Base-by-base conservation (phyloP, 164 flowering plant genomes). In the Piper longum region DNA sequence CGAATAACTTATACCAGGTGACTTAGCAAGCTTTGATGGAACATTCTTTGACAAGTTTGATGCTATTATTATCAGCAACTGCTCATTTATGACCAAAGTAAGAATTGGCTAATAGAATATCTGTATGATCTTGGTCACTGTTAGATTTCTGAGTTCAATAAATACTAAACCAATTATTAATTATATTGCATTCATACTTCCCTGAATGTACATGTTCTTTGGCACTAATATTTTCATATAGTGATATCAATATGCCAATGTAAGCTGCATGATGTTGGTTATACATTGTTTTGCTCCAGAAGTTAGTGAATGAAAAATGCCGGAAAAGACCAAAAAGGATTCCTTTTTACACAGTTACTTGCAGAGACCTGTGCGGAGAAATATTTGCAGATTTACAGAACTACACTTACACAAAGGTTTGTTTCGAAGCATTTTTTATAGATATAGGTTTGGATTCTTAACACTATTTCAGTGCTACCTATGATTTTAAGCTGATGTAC, bases 341-440 rank as follows among this genome's bases (percentile, higher is more conserved):
- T 61, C 84, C 95, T 63, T 91, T 95, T 76, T 95, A 84, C 74
- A 59, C 88, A 14, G 95, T 91, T 69, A 95, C 88, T 61, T 93
- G 96, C 70, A 83, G 89, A 71, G 93, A 81, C 59, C 87, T 91
- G 3, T 87, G 89, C 66, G 97, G 99, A 67, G 99, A 93, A 72
- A 90, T 93, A 68, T 93, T 88, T 83, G 93, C 85, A 69, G 99
- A 93, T 71, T 73, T 93, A 74, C 92, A 85, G 67, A 76, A 78
- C 64, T 81, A 87, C 67, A 74, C 73, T 14, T 93, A 81, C 64
- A 61, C 85, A 18, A 83, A 85, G 95, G 99, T 89, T 62, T 69
- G 52, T 51, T 48, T 62, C 54, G 67, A 63, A 43, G 44, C 45
- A 63, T 14, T 7, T 12, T 14, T 48, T 14, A 48, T 26, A 26